phyloP scores from a whole-genome alignment of 2,329 filamentous ascomycete species.

The Blastomyces emzantsi region DNA sequence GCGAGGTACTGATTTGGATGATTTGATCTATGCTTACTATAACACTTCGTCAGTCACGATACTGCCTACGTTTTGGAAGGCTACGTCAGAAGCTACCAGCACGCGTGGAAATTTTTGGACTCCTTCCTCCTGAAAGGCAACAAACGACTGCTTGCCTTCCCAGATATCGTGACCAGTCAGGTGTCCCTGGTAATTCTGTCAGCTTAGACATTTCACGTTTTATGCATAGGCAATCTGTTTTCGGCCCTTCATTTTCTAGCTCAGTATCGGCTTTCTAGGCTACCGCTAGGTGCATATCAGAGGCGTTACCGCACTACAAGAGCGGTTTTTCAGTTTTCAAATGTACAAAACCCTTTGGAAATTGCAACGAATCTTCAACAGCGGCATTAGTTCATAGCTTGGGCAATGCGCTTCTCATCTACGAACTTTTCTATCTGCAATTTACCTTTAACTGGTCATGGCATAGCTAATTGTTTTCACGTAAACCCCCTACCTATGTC shows the following conservation, averaged over 20 bases:
- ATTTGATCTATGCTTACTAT: not conserved
- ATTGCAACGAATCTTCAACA: not conserved
- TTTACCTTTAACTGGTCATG: not conserved
- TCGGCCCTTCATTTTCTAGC: not conserved
- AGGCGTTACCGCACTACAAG: not conserved
- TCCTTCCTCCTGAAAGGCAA: too few species aligned
- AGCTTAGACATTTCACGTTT: not conserved
- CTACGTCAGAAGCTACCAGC: too few species aligned
- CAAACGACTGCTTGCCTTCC: too few species aligned
- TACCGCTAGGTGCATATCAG: not conserved
- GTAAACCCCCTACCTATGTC: too few species aligned
- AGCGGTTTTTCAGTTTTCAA: not conserved
- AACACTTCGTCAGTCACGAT: not conserved
- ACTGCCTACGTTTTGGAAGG: not conserved
- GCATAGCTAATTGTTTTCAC: not conserved
- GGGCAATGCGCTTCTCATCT: too few species aligned
- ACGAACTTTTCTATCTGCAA: not conserved
- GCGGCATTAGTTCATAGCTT: not conserved
- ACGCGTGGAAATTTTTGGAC: too few species aligned
- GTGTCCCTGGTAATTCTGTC: not conserved
- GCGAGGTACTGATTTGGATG: not conserved
- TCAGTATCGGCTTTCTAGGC: not conserved
- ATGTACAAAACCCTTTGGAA: not conserved
- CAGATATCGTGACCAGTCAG: too few species aligned
- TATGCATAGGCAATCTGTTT: not conserved